These are phyloP conservation scores for Periconia sp. DNA, from an alignment of 2,329 filamentous ascomycete genomes.

Conservation along the genomic window DNA sequence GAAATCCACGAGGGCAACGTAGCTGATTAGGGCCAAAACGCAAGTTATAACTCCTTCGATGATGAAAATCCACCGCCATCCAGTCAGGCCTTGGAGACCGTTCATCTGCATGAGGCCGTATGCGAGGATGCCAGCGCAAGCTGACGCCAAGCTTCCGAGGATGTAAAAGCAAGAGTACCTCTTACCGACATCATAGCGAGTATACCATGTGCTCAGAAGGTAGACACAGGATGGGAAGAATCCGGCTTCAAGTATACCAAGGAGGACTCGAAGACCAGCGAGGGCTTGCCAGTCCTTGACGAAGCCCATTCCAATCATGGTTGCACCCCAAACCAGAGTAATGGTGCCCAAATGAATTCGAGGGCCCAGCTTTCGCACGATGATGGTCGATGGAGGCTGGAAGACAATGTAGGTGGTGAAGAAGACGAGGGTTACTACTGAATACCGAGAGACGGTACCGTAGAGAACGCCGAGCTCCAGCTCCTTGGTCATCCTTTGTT, in stretches of 20 bases:
- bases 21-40: constrained; percentile 47
- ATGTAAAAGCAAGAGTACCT: constrained; percentile 74
- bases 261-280: constrained; percentile 44
- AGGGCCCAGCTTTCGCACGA: constrained; percentile 50
- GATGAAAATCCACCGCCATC: constrained; percentile 56
- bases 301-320: constrained; percentile 54
- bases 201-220: constrained; percentile 53
- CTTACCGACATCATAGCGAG: constrained; percentile 70
- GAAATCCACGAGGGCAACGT: constrained; percentile 54
- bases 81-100: constrained; percentile 56
- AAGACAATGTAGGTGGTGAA: constrained; percentile 53
- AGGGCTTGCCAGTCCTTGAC: constrained; percentile 42
- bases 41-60: constrained; percentile 52
- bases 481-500: constrained; percentile 47
- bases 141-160: constrained; percentile 69
- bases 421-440: constrained; percentile 65
- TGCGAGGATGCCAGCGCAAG: constrained; percentile 71
- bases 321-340: constrained; percentile 48
- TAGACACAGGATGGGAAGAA: constrained; percentile 53
- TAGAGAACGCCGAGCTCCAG: constrained; percentile 36
- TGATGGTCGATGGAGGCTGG: constrained; percentile 49
- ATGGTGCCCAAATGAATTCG: constrained; percentile 44
- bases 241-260: constrained; percentile 50
- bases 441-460: constrained; percentile 44
- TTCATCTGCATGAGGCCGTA: constrained; percentile 72